phyloP scores from a whole-genome alignment of 108 stramenopile genomes.

The Skeletonema marinoi region DNA sequence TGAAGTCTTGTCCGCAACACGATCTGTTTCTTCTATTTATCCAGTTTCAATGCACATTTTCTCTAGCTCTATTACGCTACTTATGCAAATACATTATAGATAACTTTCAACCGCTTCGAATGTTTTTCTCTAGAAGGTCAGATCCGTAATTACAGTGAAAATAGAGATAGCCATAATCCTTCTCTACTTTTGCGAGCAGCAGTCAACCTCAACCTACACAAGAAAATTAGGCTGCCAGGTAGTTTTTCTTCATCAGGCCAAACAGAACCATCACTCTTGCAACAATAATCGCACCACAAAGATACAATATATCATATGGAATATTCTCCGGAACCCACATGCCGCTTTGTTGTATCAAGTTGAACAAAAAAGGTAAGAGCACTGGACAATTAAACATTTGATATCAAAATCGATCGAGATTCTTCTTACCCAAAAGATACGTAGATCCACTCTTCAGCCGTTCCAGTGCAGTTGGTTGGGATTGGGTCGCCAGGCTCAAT shows the following conservation, averaged over 20 bases:
- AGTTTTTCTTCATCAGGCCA: conserved; percentile 58
- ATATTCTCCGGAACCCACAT: conserved; percentile 54
- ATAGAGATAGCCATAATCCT: no score
- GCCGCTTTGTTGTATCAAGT: conserved; percentile 3
- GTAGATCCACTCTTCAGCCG: conserved; percentile 68
- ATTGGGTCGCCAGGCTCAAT: background rate
- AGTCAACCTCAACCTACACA: background rate
- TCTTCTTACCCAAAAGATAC: conserved; percentile 46
- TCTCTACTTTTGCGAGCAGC: background rate
- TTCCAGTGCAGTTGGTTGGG: conserved; percentile 35
- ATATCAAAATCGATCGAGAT: background rate
- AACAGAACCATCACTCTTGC: conserved; percentile 46
- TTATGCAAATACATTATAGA: no score
- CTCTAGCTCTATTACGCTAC: no score
- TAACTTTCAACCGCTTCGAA: no score
- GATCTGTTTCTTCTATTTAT: no score
- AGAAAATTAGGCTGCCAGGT: conserved; percentile 30
- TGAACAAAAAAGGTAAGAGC: background rate
- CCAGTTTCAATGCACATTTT: no score
- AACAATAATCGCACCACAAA: conserved; percentile 43
- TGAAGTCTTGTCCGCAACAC: background rate
- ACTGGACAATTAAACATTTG: background rate
- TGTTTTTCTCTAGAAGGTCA: no score
- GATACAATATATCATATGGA: conserved; percentile 52
- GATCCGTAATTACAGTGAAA: no score